Evolutionary conservation across 2,329 filamentous ascomycete species (phyloP), one percentile per base, ranked within the genome.

Genomic region (Orbilia javanica): DNA sequence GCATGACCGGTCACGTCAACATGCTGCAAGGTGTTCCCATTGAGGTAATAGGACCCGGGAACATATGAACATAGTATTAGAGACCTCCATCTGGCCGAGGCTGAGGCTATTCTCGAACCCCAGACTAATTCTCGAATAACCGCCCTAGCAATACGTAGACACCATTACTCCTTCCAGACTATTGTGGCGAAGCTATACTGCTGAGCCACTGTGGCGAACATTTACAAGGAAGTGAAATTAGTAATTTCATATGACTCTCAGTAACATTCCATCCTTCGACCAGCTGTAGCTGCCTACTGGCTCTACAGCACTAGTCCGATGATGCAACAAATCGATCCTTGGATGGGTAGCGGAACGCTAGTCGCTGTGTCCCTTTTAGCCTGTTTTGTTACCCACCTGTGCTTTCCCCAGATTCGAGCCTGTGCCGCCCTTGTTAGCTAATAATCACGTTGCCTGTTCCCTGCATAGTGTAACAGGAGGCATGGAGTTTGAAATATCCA

Each of bases 141-240:
- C 36, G 11, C 36, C 18, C 11, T 18, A 5, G 6, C n/a, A 22
- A 20, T 20, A 20, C n/a, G n/a, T n/a, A n/a, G n/a, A n/a, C n/a
- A n/a, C n/a, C n/a, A n/a, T n/a, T n/a, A n/a, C n/a, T 15, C 13
- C 22, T 57, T 39, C 29, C 20, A 36, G 10, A n/a, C n/a, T 22
- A 27, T 62, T 15, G 44, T 71, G 67, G 67, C 67, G 29, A 42
- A 22, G 5, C 18, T n/a, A 25, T 60, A 3, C 18, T 15, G 34
- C 34, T 27, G 10, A 71, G 55, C 67, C 67, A 71, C 55, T 15
- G 67, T 71, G 67, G 67, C 67, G 55, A 36, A 31, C 20, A 42
- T 13, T 27, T 34, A 4, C 15, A 57, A 13, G 52, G 8, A 50
- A 25, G 5, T 22, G n/a, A 57, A 20, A 57, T 36, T 57, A 11